phyloP scores from a whole-genome alignment of 2,329 filamentous ascomycete species.

The Paraphoma sp. region DNA sequence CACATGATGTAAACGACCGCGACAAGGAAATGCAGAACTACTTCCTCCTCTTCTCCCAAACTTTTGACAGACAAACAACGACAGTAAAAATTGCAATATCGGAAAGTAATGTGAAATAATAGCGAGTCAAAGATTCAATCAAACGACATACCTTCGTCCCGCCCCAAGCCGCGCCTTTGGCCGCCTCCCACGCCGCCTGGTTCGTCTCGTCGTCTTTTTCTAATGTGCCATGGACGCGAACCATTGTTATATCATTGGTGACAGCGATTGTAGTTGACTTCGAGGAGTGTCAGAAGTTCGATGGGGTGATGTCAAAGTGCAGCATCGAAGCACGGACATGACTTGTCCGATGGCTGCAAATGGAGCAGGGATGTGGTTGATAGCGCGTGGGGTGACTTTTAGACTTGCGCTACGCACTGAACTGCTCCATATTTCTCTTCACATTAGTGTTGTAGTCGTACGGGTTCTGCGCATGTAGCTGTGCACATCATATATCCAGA shows the following conservation, averaged over 20 bases:
- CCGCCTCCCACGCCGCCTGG: conserved; percentile 74
- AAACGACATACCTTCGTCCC: conserved; percentile 64
- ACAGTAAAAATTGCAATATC: too few species aligned
- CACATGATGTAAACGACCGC: too few species aligned
- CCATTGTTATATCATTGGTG: conserved; percentile 12
- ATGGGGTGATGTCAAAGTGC: conserved; percentile 29
- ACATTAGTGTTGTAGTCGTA: too few species aligned
- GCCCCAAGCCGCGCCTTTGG: conserved; percentile 69
- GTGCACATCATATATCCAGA: too few species aligned
- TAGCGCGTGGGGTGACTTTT: not conserved
- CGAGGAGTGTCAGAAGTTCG: not conserved
- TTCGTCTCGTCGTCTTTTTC: conserved; percentile 69
- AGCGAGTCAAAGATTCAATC: not conserved
- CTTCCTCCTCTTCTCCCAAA: too few species aligned
- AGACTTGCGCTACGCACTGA: too few species aligned
- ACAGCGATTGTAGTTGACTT: not conserved
- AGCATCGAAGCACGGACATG: conserved; percentile 14
- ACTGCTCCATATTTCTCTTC: not conserved
- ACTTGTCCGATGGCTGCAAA: not conserved
- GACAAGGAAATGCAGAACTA: too few species aligned
- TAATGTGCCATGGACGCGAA: conserved; percentile 64
- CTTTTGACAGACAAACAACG: too few species aligned
- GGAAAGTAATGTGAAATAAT: too few species aligned
- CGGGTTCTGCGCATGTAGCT: too few species aligned
- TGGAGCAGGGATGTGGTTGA: not conserved